Evolutionary conservation across 1,284 basidiomycete species (phyloP), one percentile per base, ranked within the genome.

Genomic region (Austroboletus novae-zelandiae): DNA sequence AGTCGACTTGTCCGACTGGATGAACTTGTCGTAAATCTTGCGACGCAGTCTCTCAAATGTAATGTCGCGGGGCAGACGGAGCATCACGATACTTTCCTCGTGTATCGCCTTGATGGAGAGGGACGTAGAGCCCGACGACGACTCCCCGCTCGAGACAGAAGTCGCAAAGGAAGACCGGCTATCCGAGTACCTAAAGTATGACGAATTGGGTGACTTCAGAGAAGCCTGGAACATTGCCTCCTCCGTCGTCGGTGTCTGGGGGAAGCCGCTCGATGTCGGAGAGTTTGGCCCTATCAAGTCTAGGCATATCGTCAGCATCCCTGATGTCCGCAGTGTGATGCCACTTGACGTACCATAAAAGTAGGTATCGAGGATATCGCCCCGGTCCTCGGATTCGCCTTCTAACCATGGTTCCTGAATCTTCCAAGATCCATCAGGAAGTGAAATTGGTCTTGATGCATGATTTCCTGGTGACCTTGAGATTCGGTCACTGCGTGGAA

Each of bases 71-170:
- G 76, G 65, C 14, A 77, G 68, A 47, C 84, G 82, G 48, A 89
- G 73, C 51, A 84, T 69, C 56, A 90, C 74, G 54, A 84, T 82
- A 30, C 75, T 72, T 56, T 80, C 74, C 59, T 80, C 77, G 52
- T 79, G 77, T 40, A 78, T 76, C 11, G 79, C 86, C 68, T 89
- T 89, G 70, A 89, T 75, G 7, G 77, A 73, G 49, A 89, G 59
- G n/a, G 66, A 59, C n/a, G 66, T 55, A 37, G 57, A 62, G 14
- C 56, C n/a, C 60, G 69, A 59, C 58, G 65, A 57, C 4, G 53
- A 56, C 20, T 63, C 65, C 7, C 54, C 57, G 11, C 68, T 69
- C 4, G 64, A 67, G 30, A 62, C 47, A 6, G 64, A 62, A 14
- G 68, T 67, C 25, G 66, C 34, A 8, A 55, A 36, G 37, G 65